Percentiles rank a stretch among this genome's conserved stretches.
Conservation (phyloP, 129 eudicot genomes). For the Flaveria trinervia region DNA sequence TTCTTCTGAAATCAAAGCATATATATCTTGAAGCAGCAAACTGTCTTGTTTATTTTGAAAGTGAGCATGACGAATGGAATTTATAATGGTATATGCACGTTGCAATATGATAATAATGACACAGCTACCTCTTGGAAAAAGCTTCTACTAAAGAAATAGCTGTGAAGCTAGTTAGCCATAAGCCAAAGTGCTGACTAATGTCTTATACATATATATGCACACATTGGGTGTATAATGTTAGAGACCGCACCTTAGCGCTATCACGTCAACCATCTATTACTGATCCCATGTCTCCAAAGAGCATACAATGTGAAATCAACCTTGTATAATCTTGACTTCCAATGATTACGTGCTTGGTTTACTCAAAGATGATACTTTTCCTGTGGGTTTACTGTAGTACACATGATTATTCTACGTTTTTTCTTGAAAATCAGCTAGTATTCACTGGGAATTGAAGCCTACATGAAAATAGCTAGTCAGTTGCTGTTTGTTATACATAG, state of each 20-base stretch:
- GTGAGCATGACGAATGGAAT: neutral
- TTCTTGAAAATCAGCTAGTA: neutral
- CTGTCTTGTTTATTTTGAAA: neutral
- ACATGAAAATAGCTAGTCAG: neutral
- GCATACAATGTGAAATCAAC: neutral
- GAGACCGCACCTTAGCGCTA: neutral
- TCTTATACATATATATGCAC: neutral
- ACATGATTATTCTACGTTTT: neutral
- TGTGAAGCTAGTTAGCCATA: neutral
- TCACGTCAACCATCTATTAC: neutral
- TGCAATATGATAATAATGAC: neutral
- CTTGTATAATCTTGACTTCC: neutral
- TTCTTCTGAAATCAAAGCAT: neutral
- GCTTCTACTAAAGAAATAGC: neutral
- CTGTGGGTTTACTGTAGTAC: neutral
- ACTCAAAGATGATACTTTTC: neutral
- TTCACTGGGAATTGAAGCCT: neutral
- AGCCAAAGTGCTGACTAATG: neutral
- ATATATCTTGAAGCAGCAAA: neutral
- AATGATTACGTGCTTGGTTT: neutral
- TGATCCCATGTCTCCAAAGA: neutral
- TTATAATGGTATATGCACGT: neutral
- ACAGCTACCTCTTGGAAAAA: constrained; percentile 4
- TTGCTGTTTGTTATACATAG: neutral
- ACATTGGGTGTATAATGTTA: neutral